A percentile compares a stretch with the other conserved stretches of the same genome.
Conservation (phyloP, 2,329 filamentous ascomycete species). For the Colletotrichum australisinense region DNA sequence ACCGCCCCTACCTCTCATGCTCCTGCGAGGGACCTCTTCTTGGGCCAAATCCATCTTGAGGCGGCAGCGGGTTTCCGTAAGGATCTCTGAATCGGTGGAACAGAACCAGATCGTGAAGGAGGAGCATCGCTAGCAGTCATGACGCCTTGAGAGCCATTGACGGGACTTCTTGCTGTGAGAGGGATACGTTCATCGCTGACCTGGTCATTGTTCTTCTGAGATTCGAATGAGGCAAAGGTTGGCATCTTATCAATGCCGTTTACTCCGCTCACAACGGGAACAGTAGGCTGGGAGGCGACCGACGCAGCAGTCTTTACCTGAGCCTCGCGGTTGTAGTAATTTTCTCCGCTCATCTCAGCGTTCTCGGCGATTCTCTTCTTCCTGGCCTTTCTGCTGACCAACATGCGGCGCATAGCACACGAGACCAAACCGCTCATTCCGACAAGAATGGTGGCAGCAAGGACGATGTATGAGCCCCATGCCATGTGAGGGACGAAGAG, state of each 20-base stretch:
- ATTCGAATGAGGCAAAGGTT: conserved; percentile 74
- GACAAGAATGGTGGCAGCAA: conserved; percentile 89
- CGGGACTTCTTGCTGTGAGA: conserved; percentile 73
- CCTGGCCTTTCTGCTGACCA: conserved; percentile 92
- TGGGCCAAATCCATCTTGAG: conserved; percentile 58
- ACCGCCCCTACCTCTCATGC: conserved; percentile 65
- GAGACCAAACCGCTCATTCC: conserved; percentile 85
- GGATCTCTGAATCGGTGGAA: conserved; percentile 61
- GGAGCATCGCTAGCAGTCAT: conserved; percentile 49
- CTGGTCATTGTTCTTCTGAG: conserved; percentile 70
- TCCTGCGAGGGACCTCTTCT: conserved; percentile 60
- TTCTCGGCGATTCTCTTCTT: conserved; percentile 93
- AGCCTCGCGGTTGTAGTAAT: conserved; percentile 82
- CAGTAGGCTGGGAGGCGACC: conserved; percentile 65
- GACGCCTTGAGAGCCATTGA: conserved; percentile 64
- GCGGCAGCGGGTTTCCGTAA: conserved; percentile 69
- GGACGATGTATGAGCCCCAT: conserved; percentile 94
- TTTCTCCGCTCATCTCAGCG: conserved; percentile 96
- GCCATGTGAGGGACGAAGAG: conserved; percentile 93
- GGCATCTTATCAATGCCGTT: conserved; percentile 65
- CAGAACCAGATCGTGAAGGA: conserved; percentile 53
- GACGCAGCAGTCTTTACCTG: conserved; percentile 60
- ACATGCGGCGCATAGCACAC: conserved; percentile 92
- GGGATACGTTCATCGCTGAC: conserved; percentile 78
- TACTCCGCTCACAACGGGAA: conserved; percentile 67